phyloP scores from a whole-genome alignment of 1,284 basidiomycete genomes.

The Bjerkandera adusta region DNA sequence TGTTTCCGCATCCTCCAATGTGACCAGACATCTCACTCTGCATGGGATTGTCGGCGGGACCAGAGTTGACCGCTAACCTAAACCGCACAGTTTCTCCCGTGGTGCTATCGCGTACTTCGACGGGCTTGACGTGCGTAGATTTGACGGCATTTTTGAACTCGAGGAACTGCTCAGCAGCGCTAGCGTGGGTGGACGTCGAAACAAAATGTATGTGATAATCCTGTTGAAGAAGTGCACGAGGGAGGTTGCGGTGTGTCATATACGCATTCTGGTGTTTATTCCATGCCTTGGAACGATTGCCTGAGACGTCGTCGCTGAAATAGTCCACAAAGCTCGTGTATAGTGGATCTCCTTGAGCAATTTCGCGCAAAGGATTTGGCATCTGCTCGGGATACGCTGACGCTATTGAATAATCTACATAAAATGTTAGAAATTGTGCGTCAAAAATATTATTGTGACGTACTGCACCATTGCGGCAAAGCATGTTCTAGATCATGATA shows the following conservation, averaged over 20 bases:
- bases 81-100: no score
- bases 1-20: constrained; percentile 11
- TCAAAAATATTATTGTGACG: no score
- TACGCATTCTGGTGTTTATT: constrained; percentile 33
- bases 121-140: no score
- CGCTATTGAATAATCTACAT: no score
- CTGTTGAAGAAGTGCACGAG: constrained; percentile 27
- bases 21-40: constrained; percentile 28
- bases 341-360: constrained; percentile 15
- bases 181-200: constrained; percentile 35
- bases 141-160: no score
- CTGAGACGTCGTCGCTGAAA: constrained; percentile 34
- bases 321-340: constrained; percentile 13
- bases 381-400: not conserved
- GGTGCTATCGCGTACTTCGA: no score
- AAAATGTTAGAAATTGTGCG: no score
- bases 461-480: no score
- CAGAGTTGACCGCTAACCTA: constrained; percentile 18
- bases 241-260: constrained; percentile 24
- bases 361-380: constrained; percentile 13
- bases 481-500: constrained; percentile 1
- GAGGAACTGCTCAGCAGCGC: no score
- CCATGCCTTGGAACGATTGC: constrained; percentile 31
- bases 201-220: constrained; percentile 34
- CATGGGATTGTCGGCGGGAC: constrained; percentile 34